Percentiles rank a stretch among this genome's conserved stretches.
phyloP scores from a whole-genome alignment of 805 yeast species.

The Schwanniomyces occidentalis region DNA sequence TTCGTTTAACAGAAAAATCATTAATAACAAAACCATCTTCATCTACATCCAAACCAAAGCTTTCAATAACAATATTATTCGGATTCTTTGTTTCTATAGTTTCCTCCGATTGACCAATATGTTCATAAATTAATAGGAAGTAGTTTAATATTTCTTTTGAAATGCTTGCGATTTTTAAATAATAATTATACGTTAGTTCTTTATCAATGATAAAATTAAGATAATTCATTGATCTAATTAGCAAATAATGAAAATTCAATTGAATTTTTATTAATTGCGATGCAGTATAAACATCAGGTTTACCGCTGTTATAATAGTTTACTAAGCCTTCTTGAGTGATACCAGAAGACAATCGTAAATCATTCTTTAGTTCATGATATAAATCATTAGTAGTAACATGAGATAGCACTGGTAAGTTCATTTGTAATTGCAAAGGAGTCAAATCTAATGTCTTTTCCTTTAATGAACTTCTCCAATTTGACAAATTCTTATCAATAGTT shows the following conservation, averaged over 20 bases:
- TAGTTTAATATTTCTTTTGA: conserved; percentile 39
- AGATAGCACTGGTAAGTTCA: conserved; percentile 32
- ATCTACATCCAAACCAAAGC: conserved; percentile 41
- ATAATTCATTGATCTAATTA: conserved; percentile 44
- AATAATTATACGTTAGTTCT: conserved; percentile 36
- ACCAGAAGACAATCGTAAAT: conserved; percentile 17
- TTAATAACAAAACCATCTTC: conserved; percentile 48
- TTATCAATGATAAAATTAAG: conserved; percentile 44
- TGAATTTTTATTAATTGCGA: conserved; percentile 43
- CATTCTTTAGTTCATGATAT: conserved; percentile 28
- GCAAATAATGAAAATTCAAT: conserved; percentile 42
- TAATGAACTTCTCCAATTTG: conserved; percentile 41
- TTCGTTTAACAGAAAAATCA: conserved; percentile 42
- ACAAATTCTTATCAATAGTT: conserved; percentile 41
- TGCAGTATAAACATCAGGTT: conserved; percentile 41
- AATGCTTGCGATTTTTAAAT: conserved; percentile 34
- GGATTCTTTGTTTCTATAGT: conserved; percentile 8
- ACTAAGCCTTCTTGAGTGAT: conserved; percentile 18
- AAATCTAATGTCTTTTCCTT: conserved; percentile 28
- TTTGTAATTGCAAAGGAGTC: conserved; percentile 24
- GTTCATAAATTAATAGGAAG: conserved; percentile 38
- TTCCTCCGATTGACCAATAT: conserved; percentile 24
- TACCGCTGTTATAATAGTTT: conserved; percentile 28
- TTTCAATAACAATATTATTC: conserved; percentile 29
- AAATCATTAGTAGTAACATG: conserved; percentile 24